Base-by-base conservation (phyloP, 306 rosid genomes). In the Cucurbita pepo region DNA sequence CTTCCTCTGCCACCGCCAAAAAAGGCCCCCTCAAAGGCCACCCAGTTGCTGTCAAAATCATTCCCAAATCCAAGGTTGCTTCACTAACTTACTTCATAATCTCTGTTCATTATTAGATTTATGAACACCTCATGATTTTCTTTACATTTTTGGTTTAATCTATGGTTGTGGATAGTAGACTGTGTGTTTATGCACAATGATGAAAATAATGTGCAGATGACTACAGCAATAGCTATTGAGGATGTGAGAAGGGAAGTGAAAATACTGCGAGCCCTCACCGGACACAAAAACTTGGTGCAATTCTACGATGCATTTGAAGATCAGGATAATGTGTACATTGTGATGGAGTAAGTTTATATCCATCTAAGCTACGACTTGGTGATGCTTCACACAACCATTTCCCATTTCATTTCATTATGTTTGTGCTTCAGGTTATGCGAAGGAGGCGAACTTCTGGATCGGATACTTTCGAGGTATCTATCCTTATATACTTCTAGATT, bases 371-470 rank as follows among this genome's bases (percentile, higher is more conserved):
- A 14, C 6, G 7, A 1, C 54, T 30, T 30, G 34, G 95, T 88
- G 58, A 92, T 92, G 95, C 87, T 54, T 54, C 44, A 43, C 19
- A 0, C 45, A 50, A 50, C 59, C 15, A 50, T 69, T 18, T 72
- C 54, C 59, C 15, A 50, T 69, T 18, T 72, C 54, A 80, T 19
- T 72, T 55, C 59, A 52, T 75, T 69, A 65, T 72, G 36, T 79
- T 71, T 77, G 74, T 64, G 63, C 43, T 85, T 57, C 90, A 92
- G 97, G 85, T 75, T 92, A 73, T 92, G 97, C 80, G 78, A 88
- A 76, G 97, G 97, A 79, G 97, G 97, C n/a, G 97, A 92, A 77
- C 88, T 92, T 74, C 80, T 92, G 40, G 97, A 92, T 85, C 84
- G 85, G 75, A 92, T 92, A 78, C 97, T 92, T 81, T 92, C 97